phyloP scores from a whole-genome alignment of 495 filamentous ascomycete species.

The Elasticomyces elasticus region DNA sequence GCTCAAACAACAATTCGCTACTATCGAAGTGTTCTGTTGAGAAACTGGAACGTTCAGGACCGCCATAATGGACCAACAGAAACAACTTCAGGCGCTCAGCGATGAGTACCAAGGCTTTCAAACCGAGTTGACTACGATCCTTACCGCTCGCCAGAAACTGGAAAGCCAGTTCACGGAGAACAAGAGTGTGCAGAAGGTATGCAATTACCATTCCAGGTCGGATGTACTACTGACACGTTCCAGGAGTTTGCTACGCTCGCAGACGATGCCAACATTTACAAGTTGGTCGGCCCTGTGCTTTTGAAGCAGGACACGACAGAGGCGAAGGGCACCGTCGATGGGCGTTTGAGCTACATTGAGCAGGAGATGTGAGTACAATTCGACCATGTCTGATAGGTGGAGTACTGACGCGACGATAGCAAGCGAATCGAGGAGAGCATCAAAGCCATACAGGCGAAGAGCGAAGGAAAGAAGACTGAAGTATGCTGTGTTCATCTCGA shows the following conservation, averaged over 20 bases:
- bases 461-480: conserved; percentile 70
- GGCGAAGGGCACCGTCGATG: conserved; percentile 78
- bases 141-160: conserved; percentile 80
- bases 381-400: neutral
- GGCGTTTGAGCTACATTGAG: conserved; percentile 80
- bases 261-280: conserved; percentile 82
- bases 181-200: conserved; percentile 69
- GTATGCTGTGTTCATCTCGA: conserved; percentile 36
- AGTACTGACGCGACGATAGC: conserved; percentile 37
- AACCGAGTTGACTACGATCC: conserved; percentile 64
- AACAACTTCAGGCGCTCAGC: conserved; percentile 66
- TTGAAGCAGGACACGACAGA: conserved; percentile 88
- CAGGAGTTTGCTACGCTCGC: conserved; percentile 74
- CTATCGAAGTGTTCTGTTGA: neutral
- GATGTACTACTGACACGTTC: neutral
- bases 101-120: conserved; percentile 84
- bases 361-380: conserved; percentile 69
- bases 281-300: conserved; percentile 83
- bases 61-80: conserved; percentile 40
- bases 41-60: no score
- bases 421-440: conserved; percentile 76
- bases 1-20: neutral
- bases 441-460: conserved; percentile 64
- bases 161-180: conserved; percentile 94
- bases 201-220: neutral